A percentile compares a stretch with the other conserved stretches of the same genome.
These are phyloP conservation scores for Boletales sp. DNA, from an alignment of 768 basidiomycete species.

Conservation along the genomic window DNA sequence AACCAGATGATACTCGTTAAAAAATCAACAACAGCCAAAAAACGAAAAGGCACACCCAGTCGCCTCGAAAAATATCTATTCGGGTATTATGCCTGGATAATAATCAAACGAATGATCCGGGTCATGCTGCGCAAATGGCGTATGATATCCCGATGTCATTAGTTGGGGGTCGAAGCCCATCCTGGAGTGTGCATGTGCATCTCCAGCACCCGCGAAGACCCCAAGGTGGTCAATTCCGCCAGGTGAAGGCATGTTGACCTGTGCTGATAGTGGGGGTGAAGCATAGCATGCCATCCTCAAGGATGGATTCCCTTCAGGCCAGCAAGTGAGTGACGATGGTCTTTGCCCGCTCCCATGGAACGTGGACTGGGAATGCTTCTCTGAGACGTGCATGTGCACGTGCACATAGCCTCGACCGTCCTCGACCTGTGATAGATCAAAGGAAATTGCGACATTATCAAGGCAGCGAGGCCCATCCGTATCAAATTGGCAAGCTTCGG, in stretches of 20 bases:
- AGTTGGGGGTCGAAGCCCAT: constrained; percentile 20
- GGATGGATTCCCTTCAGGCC: constrained; percentile 20
- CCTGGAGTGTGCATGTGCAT: constrained; percentile 29
- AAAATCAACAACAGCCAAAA: background rate
- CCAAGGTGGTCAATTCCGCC: constrained; percentile 35
- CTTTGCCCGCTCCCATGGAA: constrained; percentile 15
- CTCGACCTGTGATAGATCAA: constrained; percentile 60
- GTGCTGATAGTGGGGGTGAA: constrained; percentile 36
- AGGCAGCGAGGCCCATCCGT: constrained; percentile 43
- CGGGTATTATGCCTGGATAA: constrained; percentile 24
- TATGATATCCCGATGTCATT: constrained; percentile 23
- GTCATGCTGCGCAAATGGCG: constrained; percentile 28
- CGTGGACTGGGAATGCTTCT: constrained; percentile 28
- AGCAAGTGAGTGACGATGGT: constrained; percentile 21
- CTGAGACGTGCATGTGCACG: constrained; percentile 68
- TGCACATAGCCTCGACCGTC: constrained; percentile 72
- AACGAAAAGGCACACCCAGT: background rate
- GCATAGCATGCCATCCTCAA: constrained; percentile 21
- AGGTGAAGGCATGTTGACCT: constrained; percentile 35
- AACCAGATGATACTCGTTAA: constrained; percentile 11
- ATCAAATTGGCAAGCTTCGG: constrained; percentile 53
- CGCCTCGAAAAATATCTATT: constrained; percentile 10
- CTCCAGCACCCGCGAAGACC: constrained; percentile 59
- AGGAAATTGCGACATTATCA: constrained; percentile 65
- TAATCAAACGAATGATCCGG: constrained; percentile 28